phyloP scores from a whole-genome alignment of 805 yeast genomes.

The Zygosaccharomyces lentus region DNA sequence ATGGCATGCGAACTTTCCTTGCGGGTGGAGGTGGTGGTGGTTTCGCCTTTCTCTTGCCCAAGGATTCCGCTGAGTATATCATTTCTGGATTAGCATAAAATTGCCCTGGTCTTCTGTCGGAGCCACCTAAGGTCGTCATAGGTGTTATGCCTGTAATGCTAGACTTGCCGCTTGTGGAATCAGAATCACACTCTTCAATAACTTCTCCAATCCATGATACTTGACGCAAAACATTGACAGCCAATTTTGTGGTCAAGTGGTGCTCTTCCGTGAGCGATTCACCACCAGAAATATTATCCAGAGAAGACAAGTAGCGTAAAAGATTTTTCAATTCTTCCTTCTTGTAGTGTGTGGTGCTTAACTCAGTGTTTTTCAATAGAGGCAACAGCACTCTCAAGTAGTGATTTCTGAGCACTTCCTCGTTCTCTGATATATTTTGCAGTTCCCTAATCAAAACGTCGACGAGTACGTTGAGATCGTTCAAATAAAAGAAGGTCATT shows the following conservation, averaged over 20 bases:
- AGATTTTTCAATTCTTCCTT: constrained; percentile 48
- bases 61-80: constrained; percentile 35
- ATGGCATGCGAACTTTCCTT: constrained; percentile 23
- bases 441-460: constrained; percentile 82
- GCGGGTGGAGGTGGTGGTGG: constrained; percentile 41
- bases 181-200: constrained; percentile 9
- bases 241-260: constrained; percentile 40
- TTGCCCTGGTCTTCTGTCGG: constrained; percentile 4
- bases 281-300: constrained; percentile 26
- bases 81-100: constrained; percentile 14
- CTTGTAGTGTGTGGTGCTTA: constrained; percentile 55
- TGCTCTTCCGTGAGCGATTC: constrained; percentile 25
- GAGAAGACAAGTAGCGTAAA: constrained; percentile 42
- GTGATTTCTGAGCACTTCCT: constrained; percentile 58
- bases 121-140: constrained; percentile 5
- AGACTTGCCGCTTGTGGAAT: constrained; percentile 19
- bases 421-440: constrained; percentile 58
- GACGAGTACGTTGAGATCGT: constrained; percentile 77
- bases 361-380: constrained; percentile 59
- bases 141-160: constrained; percentile 20
- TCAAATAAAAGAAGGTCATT: constrained; percentile 66
- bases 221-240: constrained; percentile 36
- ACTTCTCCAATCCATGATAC: constrained; percentile 34
- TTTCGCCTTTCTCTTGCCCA: constrained; percentile 33
- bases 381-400: constrained; percentile 74